Evolutionary conservation across 768 basidiomycete species (phyloP), one percentile per base, ranked within the genome.

Genomic region (Vararia minispora): DNA sequence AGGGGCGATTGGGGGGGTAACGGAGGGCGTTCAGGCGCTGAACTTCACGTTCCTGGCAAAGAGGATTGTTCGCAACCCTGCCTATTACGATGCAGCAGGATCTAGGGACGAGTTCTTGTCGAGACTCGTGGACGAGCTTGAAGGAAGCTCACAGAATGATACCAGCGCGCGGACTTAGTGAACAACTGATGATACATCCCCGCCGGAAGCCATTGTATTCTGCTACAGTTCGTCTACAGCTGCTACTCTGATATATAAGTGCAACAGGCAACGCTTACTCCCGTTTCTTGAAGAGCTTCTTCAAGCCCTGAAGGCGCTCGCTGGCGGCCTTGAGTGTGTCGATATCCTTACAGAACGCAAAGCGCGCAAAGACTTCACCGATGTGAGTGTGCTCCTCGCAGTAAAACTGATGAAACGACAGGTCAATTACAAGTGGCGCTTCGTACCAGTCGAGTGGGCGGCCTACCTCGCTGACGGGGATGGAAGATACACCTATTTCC

Each of bases 341-440:
- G 14, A 77, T 46, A 51, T 98, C 94, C 56, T 99, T 99, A 69
- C 95, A 97, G 67, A 95, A 91, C 1, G 91, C 82, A 56, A 98
- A 97, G 40, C 89, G 74, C 16, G 73, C 78, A 53, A 80, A 94
- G 33, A 66, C 78, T 58, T 94, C 91, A 20, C 92, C 92, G 39
- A 95, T 87, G 41, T 60, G 59, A 20, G 77, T 70, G 53, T 97
- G 92, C 40, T 88, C 85, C 48, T 78, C 70, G 53, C 88, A 90
- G 61, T 94, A 97, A 61, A 97, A 97, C 87, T 92, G 25, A 21
- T 43, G 33, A 39, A 35, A 27, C 4, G 13, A 18, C 31, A 30
- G 32, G 26, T 23, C 26, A 7, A 12, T 30, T 21, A 29, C 7
- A 22, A 24, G 13, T 16, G 6, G n/a, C n/a, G n/a, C n/a, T n/a